These are phyloP conservation scores for Linderniella brevidens DNA, from an alignment of 257 asterid species.

Conservation along the genomic window DNA sequence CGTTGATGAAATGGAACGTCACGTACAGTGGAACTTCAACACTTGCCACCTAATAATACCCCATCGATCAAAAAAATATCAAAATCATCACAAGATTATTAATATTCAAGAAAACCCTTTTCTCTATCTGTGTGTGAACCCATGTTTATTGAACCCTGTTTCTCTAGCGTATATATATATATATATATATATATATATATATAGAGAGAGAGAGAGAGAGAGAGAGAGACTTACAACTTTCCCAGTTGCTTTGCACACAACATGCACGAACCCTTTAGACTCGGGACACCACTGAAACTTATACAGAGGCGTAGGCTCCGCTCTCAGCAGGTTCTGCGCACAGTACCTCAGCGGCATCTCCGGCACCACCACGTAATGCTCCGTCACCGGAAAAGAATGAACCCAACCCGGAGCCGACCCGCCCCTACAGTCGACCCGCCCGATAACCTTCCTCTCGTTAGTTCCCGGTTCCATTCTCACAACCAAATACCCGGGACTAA, in stretches of 20 bases:
- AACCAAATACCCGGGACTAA: conserved; percentile 60
- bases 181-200: neutral
- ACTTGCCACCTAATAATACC: conserved; percentile 88
- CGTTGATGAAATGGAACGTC: conserved; percentile 87
- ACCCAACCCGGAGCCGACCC: conserved; percentile 93
- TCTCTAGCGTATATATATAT: neutral
- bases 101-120: neutral
- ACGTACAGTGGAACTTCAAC: conserved; percentile 86
- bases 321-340: conserved; percentile 60
- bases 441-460: conserved; percentile 62
- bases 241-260: conserved; percentile 77
- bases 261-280: conserved; percentile 70
- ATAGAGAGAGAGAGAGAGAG: neutral
- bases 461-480: conserved; percentile 67
- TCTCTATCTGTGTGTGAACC: neutral
- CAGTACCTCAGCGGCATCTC: conserved; percentile 96
- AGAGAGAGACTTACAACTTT: conserved; percentile 33
- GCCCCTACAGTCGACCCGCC: conserved; percentile 71
- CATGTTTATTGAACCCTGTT: no score
- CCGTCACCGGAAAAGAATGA: conserved; percentile 85
- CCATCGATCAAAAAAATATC: neutral
- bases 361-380: conserved; percentile 78
- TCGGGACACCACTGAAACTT: conserved; percentile 90
- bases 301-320: conserved; percentile 88
- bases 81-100: neutral